Percentiles rank a stretch among this genome's conserved stretches.
Evolutionary conservation across 192 early-diverging fungal species (phyloP).

Genomic region (Obelidium mucronatum): DNA sequence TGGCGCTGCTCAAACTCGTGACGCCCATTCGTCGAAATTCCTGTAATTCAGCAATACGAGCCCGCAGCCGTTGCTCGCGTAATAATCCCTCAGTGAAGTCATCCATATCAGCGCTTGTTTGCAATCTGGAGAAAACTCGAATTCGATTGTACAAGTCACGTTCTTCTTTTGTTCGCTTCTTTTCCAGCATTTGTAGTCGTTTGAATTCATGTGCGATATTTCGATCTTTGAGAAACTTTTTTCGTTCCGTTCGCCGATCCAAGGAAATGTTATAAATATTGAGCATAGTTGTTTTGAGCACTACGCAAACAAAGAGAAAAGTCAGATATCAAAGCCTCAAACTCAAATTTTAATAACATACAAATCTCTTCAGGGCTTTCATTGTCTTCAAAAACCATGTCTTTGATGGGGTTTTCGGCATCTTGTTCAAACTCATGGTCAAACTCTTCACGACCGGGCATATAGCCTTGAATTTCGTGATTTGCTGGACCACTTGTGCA

Average conservation of each 20-base stretch:
- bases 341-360: constrained; percentile 36
- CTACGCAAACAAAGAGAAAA: constrained; percentile 47
- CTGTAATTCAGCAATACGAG: constrained; percentile 84
- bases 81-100: constrained; percentile 76
- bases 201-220: constrained; percentile 60
- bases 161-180: constrained; percentile 86
- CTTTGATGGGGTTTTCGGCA: constrained; percentile 91
- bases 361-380: constrained; percentile 85
- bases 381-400: constrained; percentile 89
- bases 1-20: constrained; percentile 73
- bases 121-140: constrained; percentile 88
- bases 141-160: constrained; percentile 80
- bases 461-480: constrained; percentile 97
- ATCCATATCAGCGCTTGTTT: constrained; percentile 83
- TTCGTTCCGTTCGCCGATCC: constrained; percentile 80
- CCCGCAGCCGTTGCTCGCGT: constrained; percentile 71
- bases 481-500: constrained; percentile 86
- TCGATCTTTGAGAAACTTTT: constrained; percentile 91
- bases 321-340: neutral
- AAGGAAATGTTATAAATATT: constrained; percentile 93
- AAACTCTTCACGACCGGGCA: constrained; percentile 96
- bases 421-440: constrained; percentile 97
- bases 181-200: constrained; percentile 71
- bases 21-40: constrained; percentile 93
- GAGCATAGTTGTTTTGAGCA: constrained; percentile 87